Base-by-base conservation (phyloP, 495 filamentous ascomycete species). In the Penicillium tannophilum region DNA sequence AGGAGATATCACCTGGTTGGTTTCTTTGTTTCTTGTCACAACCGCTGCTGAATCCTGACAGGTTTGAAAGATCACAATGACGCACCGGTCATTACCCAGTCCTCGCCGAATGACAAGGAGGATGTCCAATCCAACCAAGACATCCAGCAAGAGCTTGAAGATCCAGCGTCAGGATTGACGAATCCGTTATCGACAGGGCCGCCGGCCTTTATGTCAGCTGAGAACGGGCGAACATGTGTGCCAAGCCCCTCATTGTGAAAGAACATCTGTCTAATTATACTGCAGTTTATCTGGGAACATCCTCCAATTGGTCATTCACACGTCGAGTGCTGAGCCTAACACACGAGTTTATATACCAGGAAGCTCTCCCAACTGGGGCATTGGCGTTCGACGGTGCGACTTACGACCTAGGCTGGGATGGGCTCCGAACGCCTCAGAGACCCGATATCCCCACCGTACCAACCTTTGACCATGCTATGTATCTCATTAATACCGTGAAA, bases 271-370 rank as follows among this genome's bases (percentile, higher is more conserved):
- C 45, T 70, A 31, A 67, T 48, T 26, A 1, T 2, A 6, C 41
- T 45, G 0, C 42, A 78, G 75, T 74, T 52, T 79, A 77, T 50
- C 56, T 79, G 47, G 76, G 75, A 55, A 75, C 76, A 19, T 78
- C 76, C 6, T 79, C 76, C 1, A 78, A 77, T 54, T 79, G 76
- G 76, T 73, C 74, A n/a, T 78, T 79, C 56, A 72, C 72, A 23
- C 69, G 75, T 24, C 69, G 72, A 36, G 67, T 77, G 12, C 59
- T 79, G 23, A 73, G 73, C 44, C 60, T 75, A 52, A 74, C 68
- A 14, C 74, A 79, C 39, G 72, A 74, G 28, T 64, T 71, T 41
- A 55, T 77, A 1, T 73, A 74, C 41, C 63, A 71, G 6, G 58
- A 70, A 28, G 63, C 72, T 1, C 61, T 77, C 2, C 71, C 72